Base-by-base conservation (phyloP, 139 green algal genomes). In the Coelastrella sp. region DNA sequence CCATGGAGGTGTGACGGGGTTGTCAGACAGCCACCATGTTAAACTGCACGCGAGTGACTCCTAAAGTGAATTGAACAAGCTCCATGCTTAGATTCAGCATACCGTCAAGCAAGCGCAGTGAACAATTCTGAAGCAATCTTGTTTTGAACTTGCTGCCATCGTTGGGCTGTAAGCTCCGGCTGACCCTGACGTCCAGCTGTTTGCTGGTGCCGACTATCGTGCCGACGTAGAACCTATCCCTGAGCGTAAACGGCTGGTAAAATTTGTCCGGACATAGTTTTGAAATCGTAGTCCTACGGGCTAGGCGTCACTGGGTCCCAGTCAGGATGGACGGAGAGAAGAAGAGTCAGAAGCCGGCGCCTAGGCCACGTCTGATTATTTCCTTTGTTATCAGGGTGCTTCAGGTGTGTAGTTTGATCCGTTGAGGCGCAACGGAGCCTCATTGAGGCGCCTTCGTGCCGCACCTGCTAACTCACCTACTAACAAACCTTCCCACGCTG, bases 361-460 rank as follows among this genome's bases (percentile, higher is more conserved):
- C 78, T 56, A 60, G 78, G 56, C 78, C 78, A 22, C 78, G 82
- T 20, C 82, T 19, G 14, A 87, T 87, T 24, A 14, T 60, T 12
- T 35, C 82, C 12, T 87, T 87, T 15, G 49, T 87, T 17, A 24
- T 72, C 12, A 72, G 82, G 7, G 82, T 78, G 63, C 22, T 87
- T 19, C 82, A 87, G 82, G 82, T 85, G 57, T n/a, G 4, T n/a
- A 58, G 14, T 22, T 58, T 24, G 7, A 74, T 24, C 6, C 74
- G 20, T 72, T 49, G 3, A 49, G 35, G 35, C 35, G 35, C 35
- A 80, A 9, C 6, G 25, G 9, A n/a, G 70, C 70, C 20, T 76
- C 19, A 24, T 24, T 9, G 74, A 19, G 58, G 7, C 7, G 49
- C 78, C 65, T 9, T 57, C 58, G 20, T 73, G n/a, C 59, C 20